phyloP scores from a whole-genome alignment of 768 basidiomycete species.

The Kwoniella botswanensis region DNA sequence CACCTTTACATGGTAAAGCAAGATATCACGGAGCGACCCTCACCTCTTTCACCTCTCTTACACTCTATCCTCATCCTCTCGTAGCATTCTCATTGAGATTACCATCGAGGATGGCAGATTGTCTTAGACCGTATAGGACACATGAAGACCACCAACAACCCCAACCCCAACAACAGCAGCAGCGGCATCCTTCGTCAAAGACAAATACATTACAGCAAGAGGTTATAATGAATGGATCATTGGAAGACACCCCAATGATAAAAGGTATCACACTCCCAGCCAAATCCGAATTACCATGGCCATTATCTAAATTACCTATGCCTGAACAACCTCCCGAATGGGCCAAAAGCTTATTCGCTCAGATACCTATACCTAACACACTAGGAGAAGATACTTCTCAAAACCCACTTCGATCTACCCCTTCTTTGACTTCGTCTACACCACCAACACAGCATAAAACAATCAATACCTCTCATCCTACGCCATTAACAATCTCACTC shows the following conservation, averaged over 20 bases:
- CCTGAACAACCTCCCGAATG: constrained; percentile 24
- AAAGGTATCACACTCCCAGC: constrained; percentile 15
- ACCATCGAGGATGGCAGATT: constrained; percentile 80
- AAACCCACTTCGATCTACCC: background rate
- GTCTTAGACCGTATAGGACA: constrained; percentile 35
- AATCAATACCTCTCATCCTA: constrained; percentile 5
- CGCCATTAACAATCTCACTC: constrained; percentile 24
- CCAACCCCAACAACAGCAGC: background rate
- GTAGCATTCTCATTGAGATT: constrained; percentile 87
- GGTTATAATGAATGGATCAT: background rate
- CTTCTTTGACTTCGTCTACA: background rate
- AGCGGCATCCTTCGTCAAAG: background rate
- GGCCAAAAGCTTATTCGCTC: constrained; percentile 8
- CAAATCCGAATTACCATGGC: constrained; percentile 19
- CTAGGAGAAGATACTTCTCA: background rate
- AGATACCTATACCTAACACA: constrained; percentile 22
- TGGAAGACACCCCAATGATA: background rate
- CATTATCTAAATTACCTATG: constrained; percentile 19
- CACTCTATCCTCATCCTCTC: constrained; percentile 84
- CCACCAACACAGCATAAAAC: constrained; percentile 1
- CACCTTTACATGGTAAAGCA: constrained; percentile 18
- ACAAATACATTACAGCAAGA: background rate
- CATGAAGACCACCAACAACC: background rate
- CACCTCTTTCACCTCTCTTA: constrained; percentile 89
- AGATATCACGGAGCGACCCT: constrained; percentile 86